Conservation (phyloP, 169 alveolate species). For the Perkinsus olseni region DNA sequence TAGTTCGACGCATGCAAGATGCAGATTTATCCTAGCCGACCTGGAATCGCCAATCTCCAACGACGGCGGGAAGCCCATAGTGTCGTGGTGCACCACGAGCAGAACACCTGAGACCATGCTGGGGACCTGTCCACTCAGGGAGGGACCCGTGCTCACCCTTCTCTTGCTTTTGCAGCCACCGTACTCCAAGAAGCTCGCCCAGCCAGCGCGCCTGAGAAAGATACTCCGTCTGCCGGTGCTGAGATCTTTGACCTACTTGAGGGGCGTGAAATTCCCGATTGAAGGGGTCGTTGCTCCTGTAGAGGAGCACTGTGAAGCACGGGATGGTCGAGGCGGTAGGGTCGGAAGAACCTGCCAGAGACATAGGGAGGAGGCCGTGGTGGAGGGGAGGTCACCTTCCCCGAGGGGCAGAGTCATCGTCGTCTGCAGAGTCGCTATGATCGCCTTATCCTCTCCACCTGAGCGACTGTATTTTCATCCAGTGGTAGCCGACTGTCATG, state of each 20-base stretch:
- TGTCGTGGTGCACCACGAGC: not conserved
- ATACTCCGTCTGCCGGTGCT: too few relatives aligned
- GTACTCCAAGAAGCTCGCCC: not conserved
- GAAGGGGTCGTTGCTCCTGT: not conserved
- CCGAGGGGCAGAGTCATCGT: not conserved
- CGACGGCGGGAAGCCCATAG: not conserved
- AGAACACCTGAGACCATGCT: not conserved
- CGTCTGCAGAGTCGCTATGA: not conserved
- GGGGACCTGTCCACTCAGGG: too few relatives aligned
- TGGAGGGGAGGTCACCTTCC: not conserved
- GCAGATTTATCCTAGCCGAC: not conserved
- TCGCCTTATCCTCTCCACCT: not conserved
- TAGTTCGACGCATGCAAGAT: not conserved
- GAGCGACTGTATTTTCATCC: not conserved
- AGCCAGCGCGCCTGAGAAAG: not conserved
- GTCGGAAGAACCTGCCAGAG: not conserved
- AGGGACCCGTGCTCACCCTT: too few relatives aligned
- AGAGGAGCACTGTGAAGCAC: not conserved
- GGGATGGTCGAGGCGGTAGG: not conserved
- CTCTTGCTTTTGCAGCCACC: not conserved
- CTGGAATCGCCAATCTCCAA: not conserved
- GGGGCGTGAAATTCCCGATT: not conserved
- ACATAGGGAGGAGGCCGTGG: not conserved
- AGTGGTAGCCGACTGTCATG: too few relatives aligned
- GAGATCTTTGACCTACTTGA: too few relatives aligned